Evolutionary conservation across 2,329 filamentous ascomycete species (phyloP).

Genomic region (Penicillium sp.): DNA sequence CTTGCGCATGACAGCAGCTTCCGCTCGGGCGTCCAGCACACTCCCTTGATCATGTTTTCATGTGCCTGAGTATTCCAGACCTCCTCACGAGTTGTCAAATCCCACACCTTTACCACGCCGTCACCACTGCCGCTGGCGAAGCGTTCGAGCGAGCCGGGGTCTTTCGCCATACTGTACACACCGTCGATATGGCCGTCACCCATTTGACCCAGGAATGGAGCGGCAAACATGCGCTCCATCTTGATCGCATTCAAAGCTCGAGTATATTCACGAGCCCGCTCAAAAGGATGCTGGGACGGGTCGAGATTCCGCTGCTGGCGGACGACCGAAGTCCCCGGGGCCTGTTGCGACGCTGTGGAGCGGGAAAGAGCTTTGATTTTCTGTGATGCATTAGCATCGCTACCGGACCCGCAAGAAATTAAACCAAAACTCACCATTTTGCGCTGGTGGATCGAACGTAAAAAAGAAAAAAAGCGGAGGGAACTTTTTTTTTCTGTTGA

Average conservation of each 20-base stretch:
- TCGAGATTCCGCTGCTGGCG: constrained; percentile 58
- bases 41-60: constrained; percentile 86
- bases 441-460: constrained; percentile 14
- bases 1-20: constrained; percentile 82
- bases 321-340: constrained; percentile 44
- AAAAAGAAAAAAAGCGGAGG: constrained; percentile 17
- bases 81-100: constrained; percentile 67
- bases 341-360: constrained; percentile 45
- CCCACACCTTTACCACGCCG: constrained; percentile 91
- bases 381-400: constrained; percentile 29
- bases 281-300: constrained; percentile 83
- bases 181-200: constrained; percentile 91
- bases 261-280: constrained; percentile 81
- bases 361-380: constrained; percentile 56
- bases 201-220: constrained; percentile 79
- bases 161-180: constrained; percentile 74
- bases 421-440: constrained; percentile 28
- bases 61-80: constrained; percentile 77
- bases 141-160: constrained; percentile 66
- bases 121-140: constrained; percentile 85
- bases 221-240: constrained; percentile 84
- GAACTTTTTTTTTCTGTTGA: constrained; percentile 34
- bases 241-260: constrained; percentile 79
- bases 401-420: background rate
- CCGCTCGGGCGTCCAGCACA: constrained; percentile 81